A percentile compares a stretch with the other conserved stretches of the same genome.
Evolutionary conservation across 2,329 filamentous ascomycete genomes (phyloP).

Genomic region (Pestalotiopsis sp.): DNA sequence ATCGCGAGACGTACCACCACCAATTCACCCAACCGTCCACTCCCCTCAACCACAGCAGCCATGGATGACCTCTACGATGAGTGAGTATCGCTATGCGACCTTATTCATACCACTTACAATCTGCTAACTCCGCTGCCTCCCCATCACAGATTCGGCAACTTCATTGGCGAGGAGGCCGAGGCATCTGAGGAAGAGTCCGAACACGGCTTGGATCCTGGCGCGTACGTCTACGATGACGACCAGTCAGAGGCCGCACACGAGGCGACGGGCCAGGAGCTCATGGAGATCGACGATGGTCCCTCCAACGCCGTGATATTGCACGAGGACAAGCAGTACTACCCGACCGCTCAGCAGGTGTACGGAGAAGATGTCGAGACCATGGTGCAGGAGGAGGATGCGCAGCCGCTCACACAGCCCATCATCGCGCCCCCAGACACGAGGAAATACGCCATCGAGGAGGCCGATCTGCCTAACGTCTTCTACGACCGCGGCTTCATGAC

Average conservation of each 20-base stretch:
- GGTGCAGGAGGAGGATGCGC: constrained; percentile 96
- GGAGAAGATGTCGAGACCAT: constrained; percentile 91
- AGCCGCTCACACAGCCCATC: constrained; percentile 88
- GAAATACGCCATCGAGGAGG: constrained; percentile 93
- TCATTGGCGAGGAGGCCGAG: constrained; percentile 86
- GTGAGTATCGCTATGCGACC: constrained; percentile 44
- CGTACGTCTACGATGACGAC: constrained; percentile 82
- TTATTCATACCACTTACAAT: too few relatives aligned
- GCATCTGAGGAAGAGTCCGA: constrained; percentile 87
- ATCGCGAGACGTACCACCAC: constrained; percentile 4
- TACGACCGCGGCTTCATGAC: constrained; percentile 92
- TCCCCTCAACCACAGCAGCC: constrained; percentile 20
- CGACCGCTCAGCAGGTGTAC: constrained; percentile 95
- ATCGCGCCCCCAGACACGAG: constrained; percentile 91
- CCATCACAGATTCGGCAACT: constrained; percentile 82
- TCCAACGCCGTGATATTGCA: constrained; percentile 97
- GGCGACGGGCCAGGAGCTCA: constrained; percentile 75
- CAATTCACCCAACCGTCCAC: constrained; percentile 19
- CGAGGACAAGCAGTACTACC: constrained; percentile 99
- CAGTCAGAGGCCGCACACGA: constrained; percentile 63
- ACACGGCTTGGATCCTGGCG: constrained; percentile 69
- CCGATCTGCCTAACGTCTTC: constrained; percentile 83
- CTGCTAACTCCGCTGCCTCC: constrained; percentile 14
- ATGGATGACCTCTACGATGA: constrained; percentile 99
- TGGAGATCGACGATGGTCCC: constrained; percentile 90